Conservation (phyloP, 2,329 filamentous ascomycete genomes). For the Sporothrix brasiliensis region DNA sequence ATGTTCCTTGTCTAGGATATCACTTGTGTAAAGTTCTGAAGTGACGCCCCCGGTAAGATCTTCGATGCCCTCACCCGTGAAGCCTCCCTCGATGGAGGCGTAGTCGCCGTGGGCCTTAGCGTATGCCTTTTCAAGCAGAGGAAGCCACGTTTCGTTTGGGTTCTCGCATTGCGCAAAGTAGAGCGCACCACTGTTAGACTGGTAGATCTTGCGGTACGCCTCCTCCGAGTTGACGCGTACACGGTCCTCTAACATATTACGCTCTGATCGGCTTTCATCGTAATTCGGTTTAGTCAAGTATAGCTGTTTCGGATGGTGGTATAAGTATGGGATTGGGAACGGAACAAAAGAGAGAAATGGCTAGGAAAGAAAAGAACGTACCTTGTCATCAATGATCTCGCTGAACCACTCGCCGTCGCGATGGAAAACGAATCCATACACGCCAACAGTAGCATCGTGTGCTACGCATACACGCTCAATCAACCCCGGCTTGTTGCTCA, state of each 20-base stretch:
- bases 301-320: slow-evolving; percentile 38
- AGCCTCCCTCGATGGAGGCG: slow-evolving; percentile 70
- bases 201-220: slow-evolving; percentile 64
- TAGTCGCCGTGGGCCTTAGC: slow-evolving; percentile 78
- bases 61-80: slow-evolving; percentile 51
- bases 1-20: slow-evolving; percentile 75
- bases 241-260: slow-evolving; percentile 51
- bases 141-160: slow-evolving; percentile 73
- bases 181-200: slow-evolving; percentile 68
- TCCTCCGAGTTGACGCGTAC: slow-evolving; percentile 57
- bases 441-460: slow-evolving; percentile 71
- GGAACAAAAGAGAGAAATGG: not conserved
- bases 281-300: slow-evolving; percentile 63
- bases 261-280: slow-evolving; percentile 58
- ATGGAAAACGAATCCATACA: slow-evolving; percentile 85
- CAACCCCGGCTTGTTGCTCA: slow-evolving; percentile 71
- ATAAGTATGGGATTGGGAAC: not conserved
- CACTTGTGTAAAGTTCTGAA: slow-evolving; percentile 67
- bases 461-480: slow-evolving; percentile 76
- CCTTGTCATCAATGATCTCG: slow-evolving; percentile 61
- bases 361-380: not conserved
- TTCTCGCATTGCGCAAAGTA: slow-evolving; percentile 72
- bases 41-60: slow-evolving; percentile 71
- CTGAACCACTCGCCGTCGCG: slow-evolving; percentile 75
- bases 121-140: slow-evolving; percentile 73